Percentiles rank a stretch among this genome's conserved stretches.
phyloP scores from a whole-genome alignment of 2,329 filamentous ascomycete species.

The Dendryphion nanum region DNA sequence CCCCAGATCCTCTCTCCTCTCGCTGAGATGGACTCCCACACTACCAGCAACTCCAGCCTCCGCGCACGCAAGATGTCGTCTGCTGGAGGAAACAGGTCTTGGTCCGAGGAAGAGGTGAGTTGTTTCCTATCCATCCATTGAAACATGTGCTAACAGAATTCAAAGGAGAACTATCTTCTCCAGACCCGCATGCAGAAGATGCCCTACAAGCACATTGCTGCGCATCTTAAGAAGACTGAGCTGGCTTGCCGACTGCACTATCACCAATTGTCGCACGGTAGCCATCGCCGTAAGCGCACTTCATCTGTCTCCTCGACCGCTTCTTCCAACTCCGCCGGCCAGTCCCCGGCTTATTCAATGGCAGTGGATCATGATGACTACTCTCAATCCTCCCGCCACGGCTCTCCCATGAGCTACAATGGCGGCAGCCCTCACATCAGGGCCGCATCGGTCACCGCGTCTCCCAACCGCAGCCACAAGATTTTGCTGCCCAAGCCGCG shows the following conservation, averaged over 20 bases:
- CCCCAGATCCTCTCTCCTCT: slow-evolving; percentile 40
- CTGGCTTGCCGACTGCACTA: slow-evolving; percentile 84
- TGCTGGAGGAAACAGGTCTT: slow-evolving; percentile 74
- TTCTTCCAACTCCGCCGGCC: slow-evolving; percentile 39
- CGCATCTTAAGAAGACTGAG: slow-evolving; percentile 83
- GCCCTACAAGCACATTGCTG: slow-evolving; percentile 87
- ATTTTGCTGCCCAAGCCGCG: slow-evolving; percentile 64
- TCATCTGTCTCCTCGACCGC: slow-evolving; percentile 63
- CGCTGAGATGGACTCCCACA: slow-evolving; percentile 34
- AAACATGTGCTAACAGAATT: slow-evolving; percentile 15
- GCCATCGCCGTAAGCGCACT: slow-evolving; percentile 74
- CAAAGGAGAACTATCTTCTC: slow-evolving; percentile 76
- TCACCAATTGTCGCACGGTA: slow-evolving; percentile 80
- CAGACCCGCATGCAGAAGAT: slow-evolving; percentile 84
- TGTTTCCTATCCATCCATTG: background rate
- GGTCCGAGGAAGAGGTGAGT: slow-evolving; percentile 78
- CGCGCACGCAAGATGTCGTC: slow-evolving; percentile 68
- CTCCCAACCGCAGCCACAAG: slow-evolving; percentile 55
- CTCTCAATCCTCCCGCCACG: slow-evolving; percentile 38
- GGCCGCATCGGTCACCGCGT: slow-evolving; percentile 41
- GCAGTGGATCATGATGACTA: slow-evolving; percentile 36
- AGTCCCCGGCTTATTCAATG: slow-evolving; percentile 40
- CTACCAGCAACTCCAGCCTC: slow-evolving; percentile 45
- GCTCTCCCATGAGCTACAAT: slow-evolving; percentile 45
- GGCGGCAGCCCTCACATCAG: slow-evolving; percentile 46